Percentiles rank a stretch among this genome's conserved stretches.
Conservation (phyloP, 805 yeast species). For the Wickerhamiella occidentalis region DNA sequence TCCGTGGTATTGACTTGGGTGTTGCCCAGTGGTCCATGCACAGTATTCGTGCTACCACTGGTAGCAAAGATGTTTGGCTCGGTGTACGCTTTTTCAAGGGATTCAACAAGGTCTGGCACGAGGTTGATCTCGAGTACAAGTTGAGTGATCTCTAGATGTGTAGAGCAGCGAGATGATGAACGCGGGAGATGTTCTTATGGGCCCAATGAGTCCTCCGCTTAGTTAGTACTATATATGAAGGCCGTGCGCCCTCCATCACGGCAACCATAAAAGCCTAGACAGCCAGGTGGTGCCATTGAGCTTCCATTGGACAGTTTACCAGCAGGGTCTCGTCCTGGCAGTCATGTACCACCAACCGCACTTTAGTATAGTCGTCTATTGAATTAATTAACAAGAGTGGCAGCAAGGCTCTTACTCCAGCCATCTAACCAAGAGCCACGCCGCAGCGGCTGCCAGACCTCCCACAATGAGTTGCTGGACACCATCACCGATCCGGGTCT, state of each 20-base stretch:
- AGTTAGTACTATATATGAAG: no score
- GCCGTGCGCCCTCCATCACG: no score
- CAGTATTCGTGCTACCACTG: slow-evolving; percentile 69
- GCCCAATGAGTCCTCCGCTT: no score
- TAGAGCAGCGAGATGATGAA: no score
- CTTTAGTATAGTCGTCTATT: no score
- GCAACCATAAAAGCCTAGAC: no score
- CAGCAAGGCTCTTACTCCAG: background rate
- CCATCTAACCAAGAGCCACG: slow-evolving; percentile 73
- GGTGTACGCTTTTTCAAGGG: slow-evolving; percentile 62
- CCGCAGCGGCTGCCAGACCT: slow-evolving; percentile 92
- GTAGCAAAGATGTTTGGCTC: slow-evolving; percentile 63
- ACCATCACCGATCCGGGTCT: slow-evolving; percentile 50
- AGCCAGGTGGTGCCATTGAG: no score
- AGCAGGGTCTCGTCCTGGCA: no score
- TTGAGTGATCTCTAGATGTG: slow-evolving; percentile 2
- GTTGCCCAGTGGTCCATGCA: slow-evolving; percentile 81
- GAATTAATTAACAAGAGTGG: no score
- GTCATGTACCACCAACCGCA: no score
- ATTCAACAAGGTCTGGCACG: slow-evolving; percentile 57
- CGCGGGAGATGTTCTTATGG: no score
- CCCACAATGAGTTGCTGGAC: slow-evolving; percentile 85
- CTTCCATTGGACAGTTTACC: no score
- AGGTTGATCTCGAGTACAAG: slow-evolving; percentile 30
- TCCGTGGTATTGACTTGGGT: slow-evolving; percentile 60